Evolutionary conservation across 2,329 filamentous ascomycete species (phyloP).

Genomic region (Ascosphaera apis): DNA sequence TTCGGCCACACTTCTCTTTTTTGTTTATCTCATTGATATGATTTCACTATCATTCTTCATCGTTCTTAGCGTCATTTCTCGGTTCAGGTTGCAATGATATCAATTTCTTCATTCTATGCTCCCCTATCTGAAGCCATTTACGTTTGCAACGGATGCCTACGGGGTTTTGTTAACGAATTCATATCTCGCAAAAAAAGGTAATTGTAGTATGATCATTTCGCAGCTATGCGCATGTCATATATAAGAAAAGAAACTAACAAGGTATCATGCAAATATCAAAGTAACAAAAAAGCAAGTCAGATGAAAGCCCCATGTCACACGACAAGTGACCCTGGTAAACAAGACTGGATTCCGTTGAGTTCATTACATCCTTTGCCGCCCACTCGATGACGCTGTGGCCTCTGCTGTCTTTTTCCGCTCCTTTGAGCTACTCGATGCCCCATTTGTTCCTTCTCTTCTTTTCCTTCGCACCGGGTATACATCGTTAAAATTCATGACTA

Average conservation of each 20-base stretch:
- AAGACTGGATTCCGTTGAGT: too few relatives aligned
- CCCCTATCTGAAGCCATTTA: neutral
- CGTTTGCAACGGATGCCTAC: too few relatives aligned
- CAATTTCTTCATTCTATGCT: neutral
- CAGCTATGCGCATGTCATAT: neutral
- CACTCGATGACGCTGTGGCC: neutral
- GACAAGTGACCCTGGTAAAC: too few relatives aligned
- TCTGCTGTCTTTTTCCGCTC: neutral
- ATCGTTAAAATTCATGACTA: constrained; percentile 99
- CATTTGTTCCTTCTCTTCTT: constrained; percentile 25
- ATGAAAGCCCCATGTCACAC: neutral
- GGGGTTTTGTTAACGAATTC: too few relatives aligned
- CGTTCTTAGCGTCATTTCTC: neutral
- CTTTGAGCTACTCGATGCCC: neutral
- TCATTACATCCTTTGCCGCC: neutral
- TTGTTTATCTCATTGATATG: too few relatives aligned
- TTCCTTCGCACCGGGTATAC: constrained; percentile 63
- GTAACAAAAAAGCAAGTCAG: neutral
- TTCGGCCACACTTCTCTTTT: too few relatives aligned
- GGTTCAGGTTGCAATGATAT: neutral
- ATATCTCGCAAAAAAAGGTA: neutral
- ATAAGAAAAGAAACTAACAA: neutral
- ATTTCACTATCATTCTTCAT: too few relatives aligned
- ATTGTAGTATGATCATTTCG: neutral
- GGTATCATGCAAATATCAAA: neutral